A percentile compares a stretch with the other conserved stretches of the same genome.
phyloP scores from a whole-genome alignment of 192 early-diverging fungal genomes.

The Coemansia sp. region DNA sequence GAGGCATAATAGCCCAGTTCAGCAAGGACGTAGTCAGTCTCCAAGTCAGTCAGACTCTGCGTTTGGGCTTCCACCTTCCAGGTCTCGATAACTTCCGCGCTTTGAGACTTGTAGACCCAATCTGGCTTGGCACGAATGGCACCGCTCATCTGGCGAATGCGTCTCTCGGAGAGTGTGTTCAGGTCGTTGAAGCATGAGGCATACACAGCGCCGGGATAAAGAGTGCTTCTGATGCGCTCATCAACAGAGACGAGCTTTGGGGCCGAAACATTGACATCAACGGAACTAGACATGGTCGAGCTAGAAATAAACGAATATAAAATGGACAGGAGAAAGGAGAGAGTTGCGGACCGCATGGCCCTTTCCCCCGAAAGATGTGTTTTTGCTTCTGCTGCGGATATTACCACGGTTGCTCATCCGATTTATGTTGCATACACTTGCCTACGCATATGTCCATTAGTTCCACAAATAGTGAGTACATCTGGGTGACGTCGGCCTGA shows the following conservation, averaged over 20 bases:
- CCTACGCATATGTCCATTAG: not conserved
- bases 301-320: not conserved
- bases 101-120: conserved; percentile 44
- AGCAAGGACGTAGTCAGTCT: conserved; percentile 48
- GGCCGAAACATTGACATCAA: not conserved
- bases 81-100: conserved; percentile 20
- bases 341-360: not conserved
- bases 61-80: conserved; percentile 25
- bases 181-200: not conserved
- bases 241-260: not conserved
- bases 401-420: not conserved
- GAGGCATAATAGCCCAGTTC: conserved; percentile 50
- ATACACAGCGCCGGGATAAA: conserved; percentile 17
- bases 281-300: not conserved
- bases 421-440: not conserved
- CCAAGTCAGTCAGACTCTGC: conserved; percentile 37
- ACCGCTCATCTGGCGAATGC: conserved; percentile 33
- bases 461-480: not conserved
- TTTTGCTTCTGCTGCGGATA: not conserved
- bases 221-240: not conserved
- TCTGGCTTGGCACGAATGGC: conserved; percentile 55
- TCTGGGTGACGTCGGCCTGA: not conserved
- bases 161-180: conserved; percentile 33
- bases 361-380: not conserved
- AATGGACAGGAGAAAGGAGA: not conserved